Conservation (phyloP, 2,329 filamentous ascomycete species). For the Colletotrichum cuscutae region DNA sequence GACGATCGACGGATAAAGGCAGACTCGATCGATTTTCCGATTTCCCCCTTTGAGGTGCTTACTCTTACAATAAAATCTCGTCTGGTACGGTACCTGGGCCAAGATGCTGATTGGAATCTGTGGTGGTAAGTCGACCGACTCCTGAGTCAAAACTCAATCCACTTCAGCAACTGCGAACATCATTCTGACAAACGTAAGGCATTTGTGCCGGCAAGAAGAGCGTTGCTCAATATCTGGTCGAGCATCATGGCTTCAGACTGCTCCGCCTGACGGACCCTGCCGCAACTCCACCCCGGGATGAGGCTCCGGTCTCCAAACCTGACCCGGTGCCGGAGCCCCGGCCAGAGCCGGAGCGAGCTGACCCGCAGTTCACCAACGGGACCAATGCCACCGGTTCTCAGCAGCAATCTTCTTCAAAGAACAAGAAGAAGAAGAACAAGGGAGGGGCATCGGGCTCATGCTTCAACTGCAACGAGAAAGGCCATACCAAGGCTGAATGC, state of each 20-base stretch:
- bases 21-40: neutral
- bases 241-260: slow-evolving; percentile 83
- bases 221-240: slow-evolving; percentile 86
- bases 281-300: neutral
- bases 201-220: slow-evolving; percentile 94
- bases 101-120: slow-evolving; percentile 82
- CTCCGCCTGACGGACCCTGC: slow-evolving; percentile 64
- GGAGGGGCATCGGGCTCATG: neutral
- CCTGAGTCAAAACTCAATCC: slow-evolving; percentile 29
- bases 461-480: slow-evolving; percentile 15
- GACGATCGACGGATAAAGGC: neutral
- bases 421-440: slow-evolving; percentile 15
- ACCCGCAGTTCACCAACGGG: neutral
- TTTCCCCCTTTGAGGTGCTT: no score
- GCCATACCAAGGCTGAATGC: slow-evolving; percentile 14
- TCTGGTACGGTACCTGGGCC: neutral
- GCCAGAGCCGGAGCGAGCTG: neutral
- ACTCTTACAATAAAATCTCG: neutral
- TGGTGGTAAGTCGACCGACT: slow-evolving; percentile 63
- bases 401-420: neutral
- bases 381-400: neutral
- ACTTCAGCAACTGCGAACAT: slow-evolving; percentile 12
- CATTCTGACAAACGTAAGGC: slow-evolving; percentile 59
- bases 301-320: slow-evolving; percentile 2
- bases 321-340: neutral